Percentiles rank a stretch among this genome's conserved stretches.
Evolutionary conservation across 2,329 filamentous ascomycete species (phyloP).

Genomic region (Diaporthe ilicicola): DNA sequence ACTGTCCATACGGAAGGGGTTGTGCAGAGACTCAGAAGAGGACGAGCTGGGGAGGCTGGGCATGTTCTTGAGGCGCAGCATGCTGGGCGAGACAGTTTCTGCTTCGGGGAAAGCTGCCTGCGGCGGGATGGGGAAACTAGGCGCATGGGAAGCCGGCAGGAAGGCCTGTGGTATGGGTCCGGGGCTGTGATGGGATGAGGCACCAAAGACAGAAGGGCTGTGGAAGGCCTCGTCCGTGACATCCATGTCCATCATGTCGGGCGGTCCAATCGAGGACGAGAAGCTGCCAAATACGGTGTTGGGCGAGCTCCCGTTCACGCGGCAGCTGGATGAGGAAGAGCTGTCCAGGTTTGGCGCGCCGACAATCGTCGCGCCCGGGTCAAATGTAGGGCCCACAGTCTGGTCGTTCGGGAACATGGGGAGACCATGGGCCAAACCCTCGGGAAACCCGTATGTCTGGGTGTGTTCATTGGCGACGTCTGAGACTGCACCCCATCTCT

Average conservation of each 20-base stretch:
- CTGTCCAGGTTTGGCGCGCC: background rate
- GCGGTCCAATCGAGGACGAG: background rate
- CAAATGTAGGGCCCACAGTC: background rate
- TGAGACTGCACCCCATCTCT: background rate
- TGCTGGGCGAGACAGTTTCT: constrained; percentile 2
- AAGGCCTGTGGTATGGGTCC: background rate
- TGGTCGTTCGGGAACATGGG: background rate
- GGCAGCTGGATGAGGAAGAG: background rate
- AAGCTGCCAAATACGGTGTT: constrained; percentile 13
- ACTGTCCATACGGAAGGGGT: constrained; percentile 6
- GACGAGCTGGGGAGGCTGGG: background rate
- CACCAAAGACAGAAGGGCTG: background rate
- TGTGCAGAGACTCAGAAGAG: constrained; percentile 11
- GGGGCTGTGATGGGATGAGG: background rate
- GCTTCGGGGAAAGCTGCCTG: background rate
- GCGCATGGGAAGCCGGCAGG: background rate
- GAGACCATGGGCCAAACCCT: background rate
- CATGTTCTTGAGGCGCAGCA: background rate
- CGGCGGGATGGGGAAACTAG: background rate
- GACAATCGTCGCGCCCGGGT: background rate
- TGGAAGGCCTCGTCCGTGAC: background rate
- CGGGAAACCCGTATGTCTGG: background rate
- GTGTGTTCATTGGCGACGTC: background rate
- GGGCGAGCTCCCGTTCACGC: background rate
- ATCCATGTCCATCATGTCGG: constrained; percentile 17